A percentile compares a stretch with the other conserved stretches of the same genome.
phyloP scores from a whole-genome alignment of 108 stramenopile species.

The Skeletonema costatum region DNA sequence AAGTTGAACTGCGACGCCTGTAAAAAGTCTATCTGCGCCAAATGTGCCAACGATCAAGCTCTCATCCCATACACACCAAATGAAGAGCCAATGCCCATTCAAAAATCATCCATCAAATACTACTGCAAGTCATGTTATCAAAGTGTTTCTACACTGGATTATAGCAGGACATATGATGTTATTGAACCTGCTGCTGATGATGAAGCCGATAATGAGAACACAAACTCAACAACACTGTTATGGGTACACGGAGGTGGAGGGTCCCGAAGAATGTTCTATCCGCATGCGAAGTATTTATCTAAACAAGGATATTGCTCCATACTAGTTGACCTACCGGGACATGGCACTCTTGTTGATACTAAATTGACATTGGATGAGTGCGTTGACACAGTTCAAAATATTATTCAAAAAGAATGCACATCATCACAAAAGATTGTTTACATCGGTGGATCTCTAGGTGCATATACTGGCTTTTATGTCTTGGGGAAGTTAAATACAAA shows the following conservation, averaged over 20 bases:
- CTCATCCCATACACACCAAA: conserved; percentile 24
- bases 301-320: conserved; percentile 24
- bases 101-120: conserved; percentile 29
- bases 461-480: conserved; percentile 61
- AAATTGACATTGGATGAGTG: conserved; percentile 51
- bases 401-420: conserved; percentile 32
- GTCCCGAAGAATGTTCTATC: conserved; percentile 41
- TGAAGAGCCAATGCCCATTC: conserved; percentile 1
- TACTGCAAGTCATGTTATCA: conserved; percentile 55
- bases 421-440: conserved; percentile 34
- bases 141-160: conserved; percentile 47
- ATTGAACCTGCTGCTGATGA: conserved; percentile 13
- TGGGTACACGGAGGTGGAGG: conserved; percentile 54
- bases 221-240: conserved; percentile 27
- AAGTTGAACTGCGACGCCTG: neutral
- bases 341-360: conserved; percentile 53
- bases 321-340: conserved; percentile 52
- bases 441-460: conserved; percentile 58
- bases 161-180: conserved; percentile 44
- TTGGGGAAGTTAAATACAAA: conserved; percentile 31
- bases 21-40: conserved; percentile 8
- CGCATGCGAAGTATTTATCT: conserved; percentile 23
- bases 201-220: neutral
- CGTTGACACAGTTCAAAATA: conserved; percentile 24
- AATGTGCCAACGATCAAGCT: conserved; percentile 19